These are phyloP conservation scores for Calonectria pseudoturangicola DNA, from an alignment of 2,329 filamentous ascomycete genomes.

Conservation along the genomic window DNA sequence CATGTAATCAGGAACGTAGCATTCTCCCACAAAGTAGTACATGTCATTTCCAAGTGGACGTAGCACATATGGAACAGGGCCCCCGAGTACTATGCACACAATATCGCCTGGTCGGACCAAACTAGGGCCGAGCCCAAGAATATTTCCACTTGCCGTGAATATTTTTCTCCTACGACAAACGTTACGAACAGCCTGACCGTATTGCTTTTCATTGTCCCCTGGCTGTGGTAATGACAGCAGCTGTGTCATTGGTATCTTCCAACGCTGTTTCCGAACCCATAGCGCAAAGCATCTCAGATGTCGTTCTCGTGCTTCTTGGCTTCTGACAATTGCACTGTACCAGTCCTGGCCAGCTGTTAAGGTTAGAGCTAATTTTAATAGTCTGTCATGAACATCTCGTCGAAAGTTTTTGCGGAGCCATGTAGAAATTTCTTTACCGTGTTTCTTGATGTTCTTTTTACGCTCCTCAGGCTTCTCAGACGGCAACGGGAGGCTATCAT, in stretches of 20 bases:
- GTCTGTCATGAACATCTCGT: not conserved
- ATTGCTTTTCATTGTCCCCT: not conserved
- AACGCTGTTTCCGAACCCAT: not conserved
- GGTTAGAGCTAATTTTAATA: not conserved
- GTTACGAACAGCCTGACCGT: not conserved
- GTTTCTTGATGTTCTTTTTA: not conserved
- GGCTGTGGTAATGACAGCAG: not conserved
- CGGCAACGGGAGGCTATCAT: not conserved
- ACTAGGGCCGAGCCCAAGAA: not conserved
- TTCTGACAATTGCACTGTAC: slow-evolving; percentile 4
- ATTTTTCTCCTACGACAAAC: slow-evolving; percentile 1
- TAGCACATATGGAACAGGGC: slow-evolving; percentile 11
- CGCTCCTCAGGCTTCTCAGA: not conserved
- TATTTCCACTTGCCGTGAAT: not conserved
- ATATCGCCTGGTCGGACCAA: not conserved
- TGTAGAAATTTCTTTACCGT: not conserved
- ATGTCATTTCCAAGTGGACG: not conserved
- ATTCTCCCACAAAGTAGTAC: slow-evolving; percentile 14
- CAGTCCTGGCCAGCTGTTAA: slow-evolving; percentile 26
- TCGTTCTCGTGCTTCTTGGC: not conserved
- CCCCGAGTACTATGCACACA: slow-evolving; percentile 8
- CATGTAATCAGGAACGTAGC: slow-evolving; percentile 11
- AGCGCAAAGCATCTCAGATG: not conserved
- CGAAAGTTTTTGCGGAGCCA: not conserved
- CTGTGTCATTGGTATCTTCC: not conserved